Base-by-base conservation (phyloP, 2,329 filamentous ascomycete species). In the Penicillium sp. region DNA sequence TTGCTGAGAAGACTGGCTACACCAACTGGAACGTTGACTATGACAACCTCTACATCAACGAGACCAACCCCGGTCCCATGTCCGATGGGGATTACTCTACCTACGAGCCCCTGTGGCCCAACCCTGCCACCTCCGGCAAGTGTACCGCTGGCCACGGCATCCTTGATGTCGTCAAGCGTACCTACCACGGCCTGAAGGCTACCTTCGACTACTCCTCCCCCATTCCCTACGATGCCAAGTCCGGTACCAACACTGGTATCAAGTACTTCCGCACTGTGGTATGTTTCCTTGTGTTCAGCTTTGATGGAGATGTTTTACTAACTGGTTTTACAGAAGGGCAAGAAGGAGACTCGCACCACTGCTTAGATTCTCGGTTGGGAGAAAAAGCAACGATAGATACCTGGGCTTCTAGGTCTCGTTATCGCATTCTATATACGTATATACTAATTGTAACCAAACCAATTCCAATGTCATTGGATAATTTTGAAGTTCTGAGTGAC, bases 1-100 rank as follows among this genome's bases (percentile, higher is more conserved):
- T 90, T 3, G 86, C 84, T 14, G 72, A 82, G 7, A 77, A 81
- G 74, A 89, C 86, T 0, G 83, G 85, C 52, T 86, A 89, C 68
- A 60, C 65, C 8, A 68, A 75, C 63, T 73, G 76, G 60, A 52
- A 75, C 3, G 71, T 84, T 8, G 68, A 77, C 26, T 66, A 71
- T 47, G 64, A 59, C 35, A 68, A 73, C 45, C 73, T 80, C 59
- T 83, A 76, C 70, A 79, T 81, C 62, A 86, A 86, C 69, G 67
- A 66, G 49, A 84, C 82, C 8, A 84, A 85, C 56, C 80, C 81
- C 2, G 84, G 84, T 0, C 73, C 73, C 22, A 55, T 73, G 26
- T 73, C 72, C 3, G 55, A 51, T 14, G 57, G 61, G 27, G 58
- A 56, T 1, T 63, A 68, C 57, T 70, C 70, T 21, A 55, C 70